Base-by-base conservation (phyloP, 2,329 filamentous ascomycete species). In the Amauroascus niger region DNA sequence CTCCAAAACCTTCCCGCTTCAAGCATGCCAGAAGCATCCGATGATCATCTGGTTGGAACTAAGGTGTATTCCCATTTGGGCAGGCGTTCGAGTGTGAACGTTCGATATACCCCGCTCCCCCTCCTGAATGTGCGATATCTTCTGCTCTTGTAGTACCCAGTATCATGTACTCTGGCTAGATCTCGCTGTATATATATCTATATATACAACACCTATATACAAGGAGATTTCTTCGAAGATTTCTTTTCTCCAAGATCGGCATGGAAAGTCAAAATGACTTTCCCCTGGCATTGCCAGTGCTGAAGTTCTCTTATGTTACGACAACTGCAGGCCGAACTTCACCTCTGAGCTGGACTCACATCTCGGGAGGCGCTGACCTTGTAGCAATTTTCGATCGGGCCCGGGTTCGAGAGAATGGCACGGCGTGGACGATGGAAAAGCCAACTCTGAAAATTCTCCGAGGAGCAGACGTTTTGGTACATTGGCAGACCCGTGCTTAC, bases 301-400 rank as follows among this genome's bases (percentile, higher is more conserved):
- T 64, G n/a, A 75, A 74, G 54, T 75, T 74, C 60, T 75, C 73
- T 18, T 68, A 72, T 58, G 68, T 72, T 14, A 72, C 67, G 4
- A 68, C 67, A 3, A 63, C 68, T 11, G 55, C 64, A 32, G 64
- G 67, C 16, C 66, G 69, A 49, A 64, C 62, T 28, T 68, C 65
- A 18, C 70, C 70, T 5, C 58, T 74, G n/a, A 65, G 63, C 30
- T 75, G 73, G 73, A 71, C 62, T 41, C 73, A 75, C 63, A 58
- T 74, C 5, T 65, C 67, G 20, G 67, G 67, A 4, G 63, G 67
- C 41, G 65, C 60, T 13, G 65, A 69, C 47, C 57, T 75, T 6
- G 57, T 60, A 28, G 67, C 64, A 24, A 43, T 65, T 1, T 69
- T 74, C 48, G 68, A 73, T 24, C 66, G 62, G 18, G 30, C 61